phyloP scores from a whole-genome alignment of 2,329 filamentous ascomycete species.

The Zymoseptoria ardabiliae region DNA sequence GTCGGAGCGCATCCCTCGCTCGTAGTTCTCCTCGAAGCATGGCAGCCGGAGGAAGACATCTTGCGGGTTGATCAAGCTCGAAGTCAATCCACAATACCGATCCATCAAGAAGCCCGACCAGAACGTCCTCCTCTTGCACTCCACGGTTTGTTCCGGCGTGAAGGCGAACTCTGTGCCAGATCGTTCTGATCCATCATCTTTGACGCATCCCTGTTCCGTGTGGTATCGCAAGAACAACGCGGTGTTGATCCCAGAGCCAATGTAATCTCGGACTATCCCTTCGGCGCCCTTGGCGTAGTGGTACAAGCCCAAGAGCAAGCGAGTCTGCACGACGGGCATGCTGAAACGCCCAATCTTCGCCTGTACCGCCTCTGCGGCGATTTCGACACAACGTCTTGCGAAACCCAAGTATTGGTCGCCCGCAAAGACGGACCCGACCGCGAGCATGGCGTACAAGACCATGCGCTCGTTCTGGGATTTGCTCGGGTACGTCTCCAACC shows the following conservation, averaged over 20 bases:
- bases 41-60: slow-evolving; percentile 63
- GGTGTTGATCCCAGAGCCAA: slow-evolving; percentile 54
- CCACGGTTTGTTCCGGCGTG: slow-evolving; percentile 42
- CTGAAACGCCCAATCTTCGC: slow-evolving; percentile 46
- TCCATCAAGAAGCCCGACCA: slow-evolving; percentile 67
- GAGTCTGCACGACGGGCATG: slow-evolving; percentile 59
- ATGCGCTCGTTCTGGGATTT: slow-evolving; percentile 44
- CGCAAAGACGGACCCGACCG: slow-evolving; percentile 51
- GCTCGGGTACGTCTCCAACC: slow-evolving; percentile 43
- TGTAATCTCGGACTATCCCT: slow-evolving; percentile 56
- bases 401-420: slow-evolving; percentile 36
- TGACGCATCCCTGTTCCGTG: slow-evolving; percentile 45
- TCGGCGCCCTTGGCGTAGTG: slow-evolving; percentile 55
- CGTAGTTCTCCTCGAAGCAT: slow-evolving; percentile 53
- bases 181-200: slow-evolving; percentile 11
- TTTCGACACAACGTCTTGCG: slow-evolving; percentile 44
- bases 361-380: slow-evolving; percentile 52
- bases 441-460: slow-evolving; percentile 54
- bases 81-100: slow-evolving; percentile 48
- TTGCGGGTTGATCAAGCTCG: slow-evolving; percentile 52
- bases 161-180: slow-evolving; percentile 21
- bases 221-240: slow-evolving; percentile 52
- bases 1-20: slow-evolving; percentile 50
- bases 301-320: slow-evolving; percentile 60
- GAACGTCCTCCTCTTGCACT: slow-evolving; percentile 63